Percentiles rank a stretch among this genome's conserved stretches.
phyloP scores from a whole-genome alignment of 1,284 basidiomycete genomes.

The Gymnopus androsaceus region DNA sequence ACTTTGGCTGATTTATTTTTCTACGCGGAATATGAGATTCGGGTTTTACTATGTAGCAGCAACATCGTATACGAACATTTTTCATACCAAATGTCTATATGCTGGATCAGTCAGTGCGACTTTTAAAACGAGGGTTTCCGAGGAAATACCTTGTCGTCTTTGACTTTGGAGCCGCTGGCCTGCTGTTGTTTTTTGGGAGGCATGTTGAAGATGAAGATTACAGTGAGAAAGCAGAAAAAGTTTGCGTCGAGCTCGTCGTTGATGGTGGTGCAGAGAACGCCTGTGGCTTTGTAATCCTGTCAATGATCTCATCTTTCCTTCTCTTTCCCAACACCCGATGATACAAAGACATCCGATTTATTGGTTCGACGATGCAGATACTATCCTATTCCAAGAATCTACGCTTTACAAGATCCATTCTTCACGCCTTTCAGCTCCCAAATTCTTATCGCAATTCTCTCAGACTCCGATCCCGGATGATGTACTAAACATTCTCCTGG shows the following conservation, averaged over 20 bases:
- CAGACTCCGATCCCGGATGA: background rate
- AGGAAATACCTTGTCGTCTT: slow-evolving; percentile 65
- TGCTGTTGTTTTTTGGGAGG: slow-evolving; percentile 64
- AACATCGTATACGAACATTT: slow-evolving; percentile 49
- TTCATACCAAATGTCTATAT: slow-evolving; percentile 85
- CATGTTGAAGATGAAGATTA: slow-evolving; percentile 39
- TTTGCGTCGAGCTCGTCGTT: background rate
- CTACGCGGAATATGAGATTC: slow-evolving; percentile 36
- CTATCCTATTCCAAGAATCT: slow-evolving; percentile 6
- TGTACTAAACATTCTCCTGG: background rate
- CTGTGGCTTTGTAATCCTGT: background rate
- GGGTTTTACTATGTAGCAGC: too few species aligned
- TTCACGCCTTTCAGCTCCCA: background rate
- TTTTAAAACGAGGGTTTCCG: slow-evolving; percentile 12
- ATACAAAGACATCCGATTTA: slow-evolving; percentile 11
- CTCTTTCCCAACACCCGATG: background rate
- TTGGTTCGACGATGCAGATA: slow-evolving; percentile 18
- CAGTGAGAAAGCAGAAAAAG: background rate
- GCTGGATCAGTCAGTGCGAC: slow-evolving; percentile 34
- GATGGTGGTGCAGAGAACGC: background rate
- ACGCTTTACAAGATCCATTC: slow-evolving; percentile 13
- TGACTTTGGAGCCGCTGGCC: slow-evolving; percentile 57
- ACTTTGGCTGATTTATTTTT: slow-evolving; percentile 96
- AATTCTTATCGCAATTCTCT: slow-evolving; percentile 2
- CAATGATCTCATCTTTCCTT: too few species aligned